Evolutionary conservation across 1,284 basidiomycete genomes (phyloP).

Genomic region (Apiotrichum sp.): DNA sequence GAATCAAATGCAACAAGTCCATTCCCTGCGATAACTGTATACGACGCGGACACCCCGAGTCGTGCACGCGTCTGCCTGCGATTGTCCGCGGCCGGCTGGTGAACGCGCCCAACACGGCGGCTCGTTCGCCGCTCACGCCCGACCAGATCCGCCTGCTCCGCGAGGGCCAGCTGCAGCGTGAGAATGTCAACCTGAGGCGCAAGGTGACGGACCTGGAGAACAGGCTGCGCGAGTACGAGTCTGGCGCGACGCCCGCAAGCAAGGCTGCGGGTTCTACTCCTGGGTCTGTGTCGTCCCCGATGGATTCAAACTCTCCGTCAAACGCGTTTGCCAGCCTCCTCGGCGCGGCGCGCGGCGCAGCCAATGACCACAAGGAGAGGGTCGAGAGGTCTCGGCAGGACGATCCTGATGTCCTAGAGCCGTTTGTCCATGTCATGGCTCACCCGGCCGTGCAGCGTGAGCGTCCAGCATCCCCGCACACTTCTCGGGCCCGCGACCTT

Average conservation of each 20-base stretch:
- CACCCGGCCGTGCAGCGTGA: constrained; percentile 10
- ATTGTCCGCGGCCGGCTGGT: constrained; percentile 20
- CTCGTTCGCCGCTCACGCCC: constrained; percentile 16
- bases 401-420: constrained; percentile 21
- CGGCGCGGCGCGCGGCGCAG: constrained; percentile 1
- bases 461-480: constrained; percentile 9
- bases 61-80: constrained; percentile 17
- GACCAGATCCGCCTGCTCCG: constrained; percentile 19
- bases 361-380: background rate
- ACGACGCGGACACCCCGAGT: constrained; percentile 18
- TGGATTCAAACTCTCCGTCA: constrained; percentile 1
- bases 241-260: background rate
- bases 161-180: constrained; percentile 21
- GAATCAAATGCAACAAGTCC: constrained; percentile 21
- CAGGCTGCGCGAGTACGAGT: constrained; percentile 13
- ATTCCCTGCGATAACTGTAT: constrained; percentile 23
- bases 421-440: constrained; percentile 22
- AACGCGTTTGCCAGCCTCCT: constrained; percentile 18
- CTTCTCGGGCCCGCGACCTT: background rate
- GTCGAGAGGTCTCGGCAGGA: constrained; percentile 15
- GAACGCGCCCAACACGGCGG: constrained; percentile 17
- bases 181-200: constrained; percentile 16
- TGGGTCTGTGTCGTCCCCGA: constrained; percentile 2
- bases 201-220: constrained; percentile 16
- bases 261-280: constrained; percentile 3